Evolutionary conservation across 2,329 filamentous ascomycete species (phyloP), one percentile per base, ranked within the genome.

Genomic region (Neophaeococcomyces aloes): DNA sequence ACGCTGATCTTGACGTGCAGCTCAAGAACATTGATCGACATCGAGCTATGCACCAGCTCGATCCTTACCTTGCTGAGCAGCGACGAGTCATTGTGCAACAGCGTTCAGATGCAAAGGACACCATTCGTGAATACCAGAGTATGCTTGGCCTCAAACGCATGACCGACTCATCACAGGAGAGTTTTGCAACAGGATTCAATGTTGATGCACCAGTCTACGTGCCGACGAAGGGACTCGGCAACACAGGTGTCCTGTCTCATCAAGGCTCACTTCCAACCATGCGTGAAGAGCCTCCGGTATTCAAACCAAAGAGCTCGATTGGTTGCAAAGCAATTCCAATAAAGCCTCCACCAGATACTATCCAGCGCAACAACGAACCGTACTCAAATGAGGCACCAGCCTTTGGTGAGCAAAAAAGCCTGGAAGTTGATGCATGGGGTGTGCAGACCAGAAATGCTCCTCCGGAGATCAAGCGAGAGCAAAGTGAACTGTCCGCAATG

Each of bases 21-120:
- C 48, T 55, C 38, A 55, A 50, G 34, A 36, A 32, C 19, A 45
- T 55, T 40, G 51, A 55, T 30, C 51, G 53, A 18, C 51, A 51
- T 34, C 50, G 53, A 34, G 53, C 53, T 4, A 53, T 53, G 46
- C 21, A 32, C 23, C 39, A 42, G 13, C 44, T 23, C 17, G 51
- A 52, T 25, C 48, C 48, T 10, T 35, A 42, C 29, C 17, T 52
- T 27, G 30, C 37, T 10, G 44, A 47, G 10, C 53, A 55, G 17
- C 51, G 53, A 15, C 38, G 49, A 18, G 35, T 42, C 10, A 47
- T 55, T 17, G 53, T 48, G 17, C 38, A 47, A 32, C 38, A 51
- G 41, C 51, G 53, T 18, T 44, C 49, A 10, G 51, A 53, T 25
- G 44, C 46, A 17, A 53, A 50, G 34, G 18, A 38, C 17, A 25